Base-by-base conservation (phyloP, 176 grass and related monocot species). In the Bothriochloa decipiens region DNA sequence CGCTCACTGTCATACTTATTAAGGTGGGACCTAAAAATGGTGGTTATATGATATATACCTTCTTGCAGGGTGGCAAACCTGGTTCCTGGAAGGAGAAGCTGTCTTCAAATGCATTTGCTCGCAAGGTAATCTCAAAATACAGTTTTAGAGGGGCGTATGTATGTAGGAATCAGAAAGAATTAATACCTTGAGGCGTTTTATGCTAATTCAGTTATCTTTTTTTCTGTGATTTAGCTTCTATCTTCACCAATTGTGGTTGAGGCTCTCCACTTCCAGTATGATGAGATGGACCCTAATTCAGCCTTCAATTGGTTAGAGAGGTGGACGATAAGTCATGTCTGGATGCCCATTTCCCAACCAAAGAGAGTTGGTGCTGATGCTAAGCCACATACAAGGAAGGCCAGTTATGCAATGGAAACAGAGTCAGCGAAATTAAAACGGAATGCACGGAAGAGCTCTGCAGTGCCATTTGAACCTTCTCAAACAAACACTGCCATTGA, bases 341-440 rank as follows among this genome's bases (percentile, higher is more conserved):
- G 93, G 90, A 91, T 89, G 72, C 88, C 82, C 68, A 76, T 82
- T 81, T 77, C 47, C 29, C 91, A 84, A 77, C 82, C 88, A 70
- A 99, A 89, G 75, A 94, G 86, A 85, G 33, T 45, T 85, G 50
- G 82, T 11, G 0, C 76, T 82, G 91, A 94, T 91, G 82, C 86
- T 43, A 98, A 95, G 74, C 81, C 83, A 5, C 89, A 87, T 13
- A 35, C 81, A 69, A 91, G 58, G 53, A 94, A 77, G 76, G 76
- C 82, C 32, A 93, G 87, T 64, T 96, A 94, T 82, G 72, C 89
- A 5, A 94, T 96, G 89, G 91, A 96, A 80, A 96, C 93, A 50
- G 91, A 94, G 88, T 99, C 93, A 33, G 93, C 84, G 14, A 96
- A 94, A 75, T 86, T 94, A 58, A 99, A 92, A 58, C 91, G 97